Evolutionary conservation across 176 grass and related monocot genomes (phyloP).

Genomic region (Carex parvula): DNA sequence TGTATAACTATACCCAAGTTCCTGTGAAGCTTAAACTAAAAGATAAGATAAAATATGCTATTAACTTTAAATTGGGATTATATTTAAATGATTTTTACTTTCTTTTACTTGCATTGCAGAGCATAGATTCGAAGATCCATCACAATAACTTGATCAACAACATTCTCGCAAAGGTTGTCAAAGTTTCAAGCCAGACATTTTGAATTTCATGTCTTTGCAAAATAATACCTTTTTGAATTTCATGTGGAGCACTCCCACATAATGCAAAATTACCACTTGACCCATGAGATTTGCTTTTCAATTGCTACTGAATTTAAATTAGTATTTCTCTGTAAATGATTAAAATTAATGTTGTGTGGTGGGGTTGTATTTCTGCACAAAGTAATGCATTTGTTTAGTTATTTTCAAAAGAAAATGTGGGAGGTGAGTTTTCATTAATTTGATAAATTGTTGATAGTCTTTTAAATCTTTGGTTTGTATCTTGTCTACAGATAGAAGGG

Average conservation of each 20-base stretch:
- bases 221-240: neutral
- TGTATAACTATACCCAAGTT: neutral
- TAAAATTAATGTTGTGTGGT: neutral
- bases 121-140: slow-evolving; percentile 99
- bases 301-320: slow-evolving; percentile 30
- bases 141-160: slow-evolving; percentile 99
- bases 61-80: neutral
- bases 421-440: neutral
- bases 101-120: slow-evolving; percentile 44
- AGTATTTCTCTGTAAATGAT: neutral
- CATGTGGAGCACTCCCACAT: neutral
- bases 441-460: neutral
- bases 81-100: neutral
- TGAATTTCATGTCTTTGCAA: neutral
- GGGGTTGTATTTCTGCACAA: neutral
- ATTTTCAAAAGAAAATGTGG: neutral
- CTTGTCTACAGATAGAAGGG: slow-evolving; percentile 78
- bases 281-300: neutral
- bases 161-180: slow-evolving; percentile 86
- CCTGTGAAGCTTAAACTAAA: neutral
- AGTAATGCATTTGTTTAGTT: neutral
- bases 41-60: neutral
- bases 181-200: neutral
- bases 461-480: slow-evolving; percentile 22
- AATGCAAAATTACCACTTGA: neutral